phyloP scores from a whole-genome alignment of 345 rosid genomes.

The Stellera chamaejasme region DNA sequence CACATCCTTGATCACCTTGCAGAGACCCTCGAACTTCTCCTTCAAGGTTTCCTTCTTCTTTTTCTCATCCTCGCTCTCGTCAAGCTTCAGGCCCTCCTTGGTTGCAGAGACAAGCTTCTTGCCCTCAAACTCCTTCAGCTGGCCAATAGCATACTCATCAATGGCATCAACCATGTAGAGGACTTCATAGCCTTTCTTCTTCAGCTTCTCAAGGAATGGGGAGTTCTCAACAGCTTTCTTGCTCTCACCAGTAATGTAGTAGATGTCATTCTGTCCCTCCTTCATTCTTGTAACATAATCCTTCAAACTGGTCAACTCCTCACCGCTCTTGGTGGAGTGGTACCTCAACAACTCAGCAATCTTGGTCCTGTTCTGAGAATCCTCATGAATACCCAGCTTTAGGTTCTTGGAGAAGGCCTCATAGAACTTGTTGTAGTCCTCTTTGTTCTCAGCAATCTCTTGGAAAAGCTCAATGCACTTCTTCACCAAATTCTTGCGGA shows the following conservation, averaged over 20 bases:
- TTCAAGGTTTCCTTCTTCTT: conserved; percentile 50
- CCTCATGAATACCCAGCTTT: conserved; percentile 89
- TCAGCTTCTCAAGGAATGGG: conserved; percentile 87
- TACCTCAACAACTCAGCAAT: conserved; percentile 75
- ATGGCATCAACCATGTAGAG: conserved; percentile 85
- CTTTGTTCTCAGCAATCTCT: conserved; percentile 95
- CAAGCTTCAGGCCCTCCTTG: conserved; percentile 78
- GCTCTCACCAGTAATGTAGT: conserved; percentile 88
- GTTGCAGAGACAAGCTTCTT: conserved; percentile 87
- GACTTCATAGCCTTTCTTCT: conserved; percentile 82
- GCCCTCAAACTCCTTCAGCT: conserved; percentile 82
- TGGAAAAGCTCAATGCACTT: conserved; percentile 82
- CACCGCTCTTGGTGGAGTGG: conserved; percentile 94
- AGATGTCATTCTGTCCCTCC: conserved; percentile 79
- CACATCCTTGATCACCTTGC: conserved; percentile 85
- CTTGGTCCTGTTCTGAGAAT: conserved; percentile 65
- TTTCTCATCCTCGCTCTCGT: conserved; percentile 77
- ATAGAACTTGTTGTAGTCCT: conserved; percentile 84
- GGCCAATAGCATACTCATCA: conserved; percentile 80
- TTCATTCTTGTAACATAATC: conserved; percentile 94
- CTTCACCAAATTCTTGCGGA: conserved; percentile 88
- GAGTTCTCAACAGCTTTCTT: conserved; percentile 94
- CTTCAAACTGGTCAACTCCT: conserved; percentile 79
- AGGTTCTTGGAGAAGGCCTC: conserved; percentile 87
- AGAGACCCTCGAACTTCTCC: conserved; percentile 70